A percentile compares a stretch with the other conserved stretches of the same genome.
phyloP scores from a whole-genome alignment of 2,329 filamentous ascomycete genomes.

The Alternaria tenuissima region DNA sequence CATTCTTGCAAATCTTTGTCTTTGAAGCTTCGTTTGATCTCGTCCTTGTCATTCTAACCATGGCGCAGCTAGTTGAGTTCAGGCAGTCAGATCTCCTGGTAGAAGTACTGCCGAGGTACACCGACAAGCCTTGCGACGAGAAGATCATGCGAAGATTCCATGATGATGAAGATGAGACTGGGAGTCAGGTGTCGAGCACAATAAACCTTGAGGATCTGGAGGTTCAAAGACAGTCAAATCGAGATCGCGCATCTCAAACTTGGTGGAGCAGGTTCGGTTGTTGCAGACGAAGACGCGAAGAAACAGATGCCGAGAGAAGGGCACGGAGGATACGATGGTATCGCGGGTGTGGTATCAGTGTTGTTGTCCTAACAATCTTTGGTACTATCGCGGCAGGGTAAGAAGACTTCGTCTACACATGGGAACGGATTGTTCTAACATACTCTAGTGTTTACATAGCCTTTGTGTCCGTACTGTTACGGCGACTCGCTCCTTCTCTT shows the following conservation, averaged over 20 bases:
- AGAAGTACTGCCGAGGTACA: slow-evolving; percentile 10
- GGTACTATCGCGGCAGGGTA: slow-evolving; percentile 32
- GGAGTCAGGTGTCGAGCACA: slow-evolving; percentile 16
- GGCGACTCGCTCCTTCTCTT: slow-evolving; percentile 29
- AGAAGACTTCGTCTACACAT: neutral
- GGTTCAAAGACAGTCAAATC: slow-evolving; percentile 16
- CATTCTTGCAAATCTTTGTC: neutral
- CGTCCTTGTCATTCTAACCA: neutral
- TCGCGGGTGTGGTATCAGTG: slow-evolving; percentile 13
- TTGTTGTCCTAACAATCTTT: slow-evolving; percentile 22
- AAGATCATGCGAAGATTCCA: slow-evolving; percentile 7
- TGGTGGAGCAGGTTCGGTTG: slow-evolving; percentile 11
- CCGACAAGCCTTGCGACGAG: slow-evolving; percentile 1
- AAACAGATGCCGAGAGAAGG: slow-evolving; percentile 2
- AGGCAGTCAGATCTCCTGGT: slow-evolving; percentile 10
- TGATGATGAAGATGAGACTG: slow-evolving; percentile 20
- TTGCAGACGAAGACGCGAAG: slow-evolving; percentile 1
- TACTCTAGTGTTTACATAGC: slow-evolving; percentile 33
- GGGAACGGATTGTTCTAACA: slow-evolving; percentile 11
- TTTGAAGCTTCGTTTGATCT: neutral
- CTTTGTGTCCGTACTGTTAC: slow-evolving; percentile 31
- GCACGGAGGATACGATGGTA: slow-evolving; percentile 14
- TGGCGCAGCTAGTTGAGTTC: slow-evolving; percentile 9
- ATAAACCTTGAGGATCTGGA: slow-evolving; percentile 10
- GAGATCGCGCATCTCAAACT: neutral